These are phyloP conservation scores for Lentinula novae-zelandiae DNA, from an alignment of 1,284 basidiomycete genomes.

Conservation along the genomic window DNA sequence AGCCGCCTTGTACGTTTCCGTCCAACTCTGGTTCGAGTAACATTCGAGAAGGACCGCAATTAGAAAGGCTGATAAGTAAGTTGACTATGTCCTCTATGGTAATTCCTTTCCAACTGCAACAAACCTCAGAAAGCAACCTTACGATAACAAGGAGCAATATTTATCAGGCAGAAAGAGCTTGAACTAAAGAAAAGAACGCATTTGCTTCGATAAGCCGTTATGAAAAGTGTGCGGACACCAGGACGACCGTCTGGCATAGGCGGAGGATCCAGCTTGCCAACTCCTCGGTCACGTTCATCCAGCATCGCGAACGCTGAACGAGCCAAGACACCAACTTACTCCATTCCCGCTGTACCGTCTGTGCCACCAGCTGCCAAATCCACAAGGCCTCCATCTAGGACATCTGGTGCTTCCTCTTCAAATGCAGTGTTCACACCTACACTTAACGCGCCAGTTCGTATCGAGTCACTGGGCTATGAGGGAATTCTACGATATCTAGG, in stretches of 20 bases:
- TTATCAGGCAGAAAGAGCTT: neutral
- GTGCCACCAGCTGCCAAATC: constrained; percentile 44
- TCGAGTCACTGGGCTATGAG: constrained; percentile 84
- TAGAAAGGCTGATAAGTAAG: neutral
- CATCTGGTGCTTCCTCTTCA: constrained; percentile 55
- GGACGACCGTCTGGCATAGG: constrained; percentile 32
- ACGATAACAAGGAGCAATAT: neutral
- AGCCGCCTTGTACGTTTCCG: neutral
- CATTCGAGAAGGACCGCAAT: neutral
- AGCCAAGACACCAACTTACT: constrained; percentile 30
- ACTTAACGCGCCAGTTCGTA: constrained; percentile 77
- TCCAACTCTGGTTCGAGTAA: neutral
- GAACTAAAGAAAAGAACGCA: neutral
- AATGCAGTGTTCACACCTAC: constrained; percentile 39
- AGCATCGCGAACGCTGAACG: constrained; percentile 32
- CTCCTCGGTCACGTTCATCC: constrained; percentile 67
- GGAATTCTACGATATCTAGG: constrained; percentile 79
- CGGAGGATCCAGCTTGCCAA: constrained; percentile 46
- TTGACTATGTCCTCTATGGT: neutral
- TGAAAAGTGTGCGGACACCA: constrained; percentile 48
- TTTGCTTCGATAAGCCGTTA: neutral
- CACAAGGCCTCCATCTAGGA: constrained; percentile 54
- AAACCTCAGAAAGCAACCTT: neutral
- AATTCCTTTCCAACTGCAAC: neutral
- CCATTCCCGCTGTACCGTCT: constrained; percentile 30